A percentile compares a stretch with the other conserved stretches of the same genome.
Conservation (phyloP, 352 stramenopile genomes). For the Blastocystis sp. region DNA sequence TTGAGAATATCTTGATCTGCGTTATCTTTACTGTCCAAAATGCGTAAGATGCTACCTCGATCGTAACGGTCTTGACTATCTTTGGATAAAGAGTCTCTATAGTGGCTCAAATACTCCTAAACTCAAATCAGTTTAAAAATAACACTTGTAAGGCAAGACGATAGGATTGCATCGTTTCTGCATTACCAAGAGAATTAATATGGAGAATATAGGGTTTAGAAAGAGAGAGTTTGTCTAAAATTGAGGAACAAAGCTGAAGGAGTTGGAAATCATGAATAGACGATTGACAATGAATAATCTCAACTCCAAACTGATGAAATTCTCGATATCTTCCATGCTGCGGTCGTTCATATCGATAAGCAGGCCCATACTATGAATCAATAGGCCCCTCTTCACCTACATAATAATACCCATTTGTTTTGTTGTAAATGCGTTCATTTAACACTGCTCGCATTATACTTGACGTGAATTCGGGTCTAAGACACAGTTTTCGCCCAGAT, state of each 20-base stretch:
- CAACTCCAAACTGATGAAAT: conserved; percentile 60
- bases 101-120: conserved; percentile 26
- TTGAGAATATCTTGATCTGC: conserved; percentile 12
- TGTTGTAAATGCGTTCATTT: background rate
- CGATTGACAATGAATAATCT: conserved; percentile 24
- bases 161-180: conserved; percentile 33
- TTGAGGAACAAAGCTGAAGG: conserved; percentile 14
- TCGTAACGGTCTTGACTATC: conserved; percentile 44
- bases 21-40: conserved; percentile 49
- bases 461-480: conserved; percentile 56
- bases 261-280: conserved; percentile 4
- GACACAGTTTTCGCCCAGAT: conserved; percentile 45
- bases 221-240: conserved; percentile 1
- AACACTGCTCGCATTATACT: conserved; percentile 16
- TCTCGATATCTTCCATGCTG: conserved; percentile 59
- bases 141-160: background rate
- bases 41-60: conserved; percentile 45
- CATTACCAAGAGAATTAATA: conserved; percentile 50
- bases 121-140: background rate
- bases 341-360: conserved; percentile 56
- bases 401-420: conserved; percentile 29
- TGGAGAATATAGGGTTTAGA: background rate
- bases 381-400: background rate
- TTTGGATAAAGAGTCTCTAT: conserved; percentile 36
- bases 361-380: conserved; percentile 54